These are phyloP conservation scores for Hortiboletus campestris DNA, from an alignment of 768 basidiomycete genomes.

Conservation along the genomic window DNA sequence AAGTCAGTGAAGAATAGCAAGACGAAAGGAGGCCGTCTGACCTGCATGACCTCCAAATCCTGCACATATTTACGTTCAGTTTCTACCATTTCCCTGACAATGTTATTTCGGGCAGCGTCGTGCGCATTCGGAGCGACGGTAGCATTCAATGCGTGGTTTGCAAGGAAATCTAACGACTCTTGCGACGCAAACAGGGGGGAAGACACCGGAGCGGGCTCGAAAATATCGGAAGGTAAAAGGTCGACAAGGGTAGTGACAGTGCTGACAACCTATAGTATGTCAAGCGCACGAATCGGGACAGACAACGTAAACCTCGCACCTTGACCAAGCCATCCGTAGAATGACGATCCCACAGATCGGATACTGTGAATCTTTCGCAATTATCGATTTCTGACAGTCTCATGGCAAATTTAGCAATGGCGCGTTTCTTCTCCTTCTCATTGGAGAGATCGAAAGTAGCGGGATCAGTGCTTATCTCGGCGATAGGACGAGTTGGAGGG, in stretches of 20 bases:
- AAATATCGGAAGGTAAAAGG: constrained; percentile 65
- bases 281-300: not conserved
- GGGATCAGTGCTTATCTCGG: constrained; percentile 62
- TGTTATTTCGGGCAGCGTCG: constrained; percentile 70
- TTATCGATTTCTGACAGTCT: constrained; percentile 69
- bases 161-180: constrained; percentile 58
- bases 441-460: constrained; percentile 64
- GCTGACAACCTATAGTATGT: constrained; percentile 67
- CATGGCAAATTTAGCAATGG: constrained; percentile 91
- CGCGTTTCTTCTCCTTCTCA: constrained; percentile 85
- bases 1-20: constrained; percentile 13
- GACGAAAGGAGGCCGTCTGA: constrained; percentile 35
- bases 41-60: constrained; percentile 96
- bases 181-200: constrained; percentile 54
- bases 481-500: constrained; percentile 39
- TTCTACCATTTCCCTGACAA: constrained; percentile 86
- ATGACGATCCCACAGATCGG: constrained; percentile 86
- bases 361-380: constrained; percentile 85
- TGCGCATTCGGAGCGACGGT: constrained; percentile 52
- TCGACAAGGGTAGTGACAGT: constrained; percentile 85
- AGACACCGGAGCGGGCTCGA: constrained; percentile 61
- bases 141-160: constrained; percentile 40
- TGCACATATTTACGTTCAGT: constrained; percentile 97
- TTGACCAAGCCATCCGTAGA: constrained; percentile 95
- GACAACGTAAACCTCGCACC: constrained; percentile 44